These are phyloP conservation scores for Raddia distichophylla DNA, from an alignment of 176 grass and related monocot species.

Conservation along the genomic window DNA sequence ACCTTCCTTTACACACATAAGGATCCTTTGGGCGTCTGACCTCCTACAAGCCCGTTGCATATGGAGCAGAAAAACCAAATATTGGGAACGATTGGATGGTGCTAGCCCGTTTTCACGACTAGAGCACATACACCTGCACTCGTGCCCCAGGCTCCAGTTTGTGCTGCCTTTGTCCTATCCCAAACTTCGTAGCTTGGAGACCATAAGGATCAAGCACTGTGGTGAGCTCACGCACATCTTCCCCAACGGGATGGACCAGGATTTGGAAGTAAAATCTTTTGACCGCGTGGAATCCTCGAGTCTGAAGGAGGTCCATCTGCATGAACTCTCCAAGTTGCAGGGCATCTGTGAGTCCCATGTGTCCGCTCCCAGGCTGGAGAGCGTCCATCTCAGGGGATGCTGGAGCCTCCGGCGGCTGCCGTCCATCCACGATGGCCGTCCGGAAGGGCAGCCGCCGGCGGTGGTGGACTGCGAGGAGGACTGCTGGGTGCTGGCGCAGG, in stretches of 20 bases:
- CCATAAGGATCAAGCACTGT: neutral
- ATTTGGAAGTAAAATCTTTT: neutral
- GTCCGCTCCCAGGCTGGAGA: neutral
- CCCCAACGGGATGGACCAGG: neutral
- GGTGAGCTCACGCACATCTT: conserved; percentile 8
- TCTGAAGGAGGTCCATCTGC: neutral
- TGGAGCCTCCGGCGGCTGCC: neutral
- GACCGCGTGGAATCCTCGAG: neutral
- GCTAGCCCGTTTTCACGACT: neutral
- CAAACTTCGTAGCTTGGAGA: neutral
- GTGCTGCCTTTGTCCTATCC: neutral
- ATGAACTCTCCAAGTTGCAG: neutral
- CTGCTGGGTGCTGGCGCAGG: neutral
- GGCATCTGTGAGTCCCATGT: neutral
- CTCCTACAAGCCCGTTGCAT: neutral
- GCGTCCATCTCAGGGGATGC: neutral
- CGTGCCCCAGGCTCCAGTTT: neutral
- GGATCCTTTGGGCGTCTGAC: neutral
- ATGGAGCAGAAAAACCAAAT: neutral
- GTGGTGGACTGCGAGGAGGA: neutral
- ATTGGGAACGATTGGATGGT: neutral
- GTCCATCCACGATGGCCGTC: neutral
- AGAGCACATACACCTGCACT: neutral
- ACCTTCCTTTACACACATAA: neutral
- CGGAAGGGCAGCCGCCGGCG: neutral